Evolutionary conservation across 208 protist genomes (phyloP).

Genomic region (Strigomonas culicis): DNA sequence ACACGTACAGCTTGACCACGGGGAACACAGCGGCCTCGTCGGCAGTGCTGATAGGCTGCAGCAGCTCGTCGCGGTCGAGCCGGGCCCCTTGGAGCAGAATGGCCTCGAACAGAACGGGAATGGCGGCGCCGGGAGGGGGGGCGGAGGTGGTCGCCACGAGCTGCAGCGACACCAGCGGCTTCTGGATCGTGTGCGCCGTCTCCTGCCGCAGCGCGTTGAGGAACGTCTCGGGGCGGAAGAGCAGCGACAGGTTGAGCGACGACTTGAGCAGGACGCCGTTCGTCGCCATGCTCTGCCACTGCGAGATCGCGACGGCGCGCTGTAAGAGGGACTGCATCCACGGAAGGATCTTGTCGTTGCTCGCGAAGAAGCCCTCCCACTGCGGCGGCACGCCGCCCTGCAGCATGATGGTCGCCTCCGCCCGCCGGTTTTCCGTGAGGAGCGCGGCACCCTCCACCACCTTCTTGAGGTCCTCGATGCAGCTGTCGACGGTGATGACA

Average conservation of each 20-base stretch:
- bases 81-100: conserved; percentile 86
- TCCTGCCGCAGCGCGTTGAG: conserved; percentile 95
- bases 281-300: conserved; percentile 55
- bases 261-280: conserved; percentile 64
- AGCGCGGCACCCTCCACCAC: conserved; percentile 89
- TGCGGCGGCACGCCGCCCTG: conserved; percentile 71
- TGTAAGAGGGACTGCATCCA: conserved; percentile 90
- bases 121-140: conserved; percentile 38
- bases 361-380: conserved; percentile 91
- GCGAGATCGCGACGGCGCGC: conserved; percentile 64
- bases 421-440: conserved; percentile 74
- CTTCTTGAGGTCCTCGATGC: conserved; percentile 74
- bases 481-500: conserved; percentile 69
- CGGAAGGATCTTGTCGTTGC: conserved; percentile 53
- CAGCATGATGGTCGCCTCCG: conserved; percentile 79
- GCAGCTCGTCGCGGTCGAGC: conserved; percentile 55
- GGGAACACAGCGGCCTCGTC: conserved; percentile 80
- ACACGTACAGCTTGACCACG: conserved; percentile 69
- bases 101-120: conserved; percentile 63
- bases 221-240: conserved; percentile 94
- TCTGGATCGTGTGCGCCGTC: conserved; percentile 72
- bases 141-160: conserved; percentile 54
- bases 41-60: conserved; percentile 72
- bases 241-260: conserved; percentile 72
- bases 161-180: conserved; percentile 78